Base-by-base conservation (phyloP, 345 rosid species). In the Corchorus capsularis region DNA sequence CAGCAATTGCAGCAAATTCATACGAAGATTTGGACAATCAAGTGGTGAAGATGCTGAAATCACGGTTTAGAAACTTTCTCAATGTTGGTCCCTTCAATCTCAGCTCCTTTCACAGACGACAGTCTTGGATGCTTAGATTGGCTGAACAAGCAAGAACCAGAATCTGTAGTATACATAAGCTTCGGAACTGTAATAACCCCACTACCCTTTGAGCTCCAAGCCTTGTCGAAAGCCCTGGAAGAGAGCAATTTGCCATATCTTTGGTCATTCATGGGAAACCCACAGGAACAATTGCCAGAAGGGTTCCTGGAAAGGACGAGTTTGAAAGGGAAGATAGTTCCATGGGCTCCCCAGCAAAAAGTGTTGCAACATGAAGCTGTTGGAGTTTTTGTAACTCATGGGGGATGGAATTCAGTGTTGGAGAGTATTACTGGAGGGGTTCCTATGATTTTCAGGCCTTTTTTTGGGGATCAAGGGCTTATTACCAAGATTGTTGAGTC, bases 341-440 rank as follows among this genome's bases (percentile, higher is more conserved):
- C 91, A 13, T 84, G 94, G 94, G 81, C 89, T 4, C 97, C 94
- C 3, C 98, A 93, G 68, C 4, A 27, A 2, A 47, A 85, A 43
- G 77, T 91, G 16, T 71, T 91, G 53, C 73, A 35, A 15, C 90
- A 93, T 79, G 45, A 70, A 11, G 67, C 92, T 0, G 81, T 83
- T 15, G 95, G 94, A 22, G 96, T 77, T 0, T 90, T 89, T 41
- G 50, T 85, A 69, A 89, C 90, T 6, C 96, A 91, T 22, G 43
- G 85, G 2, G 95, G 93, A 13, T 89, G 93, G 93, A 91, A 91
- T 69, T 89, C 93, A 0, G 49, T 84, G 10, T 11, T 66, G 71
- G 96, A 91, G 73, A 82, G 89, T 60, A 72, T 91, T 3, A 50
- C 63, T 2, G 85, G 85, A 0, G 82, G 89, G 0, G 89, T 89